phyloP scores from a whole-genome alignment of 129 eudicot genomes.

The Artemisia annua region DNA sequence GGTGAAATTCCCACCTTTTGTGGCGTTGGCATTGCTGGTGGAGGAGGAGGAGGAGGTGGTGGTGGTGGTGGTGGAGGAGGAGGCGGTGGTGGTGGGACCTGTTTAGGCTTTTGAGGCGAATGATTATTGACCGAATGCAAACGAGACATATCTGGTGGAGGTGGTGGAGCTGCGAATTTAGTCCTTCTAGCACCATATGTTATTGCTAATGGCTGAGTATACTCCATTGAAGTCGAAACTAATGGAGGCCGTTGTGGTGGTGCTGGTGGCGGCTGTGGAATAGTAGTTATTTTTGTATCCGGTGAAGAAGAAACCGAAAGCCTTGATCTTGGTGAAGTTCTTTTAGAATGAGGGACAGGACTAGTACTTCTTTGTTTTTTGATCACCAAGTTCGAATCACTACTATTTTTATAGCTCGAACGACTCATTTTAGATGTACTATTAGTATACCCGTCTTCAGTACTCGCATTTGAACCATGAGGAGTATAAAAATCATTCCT shows the following conservation, averaged over 20 bases:
- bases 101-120: constrained; percentile 36
- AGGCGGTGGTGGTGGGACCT: constrained; percentile 51
- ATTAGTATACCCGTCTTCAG: constrained; percentile 54
- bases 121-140: constrained; percentile 46
- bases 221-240: constrained; percentile 27
- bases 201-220: constrained; percentile 36
- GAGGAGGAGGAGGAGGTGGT: constrained; percentile 41
- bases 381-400: constrained; percentile 28
- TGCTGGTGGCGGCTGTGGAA: constrained; percentile 46
- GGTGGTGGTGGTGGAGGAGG: constrained; percentile 45
- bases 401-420: constrained; percentile 17
- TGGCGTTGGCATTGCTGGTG: constrained; percentile 26
- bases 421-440: constrained; percentile 35
- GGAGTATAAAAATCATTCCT: constrained; percentile 78
- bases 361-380: constrained; percentile 32
- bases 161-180: constrained; percentile 60
- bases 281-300: constrained; percentile 50
- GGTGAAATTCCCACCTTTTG: constrained; percentile 33
- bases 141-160: constrained; percentile 68
- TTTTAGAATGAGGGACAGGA: constrained; percentile 71
- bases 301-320: constrained; percentile 65
- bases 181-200: constrained; percentile 59
- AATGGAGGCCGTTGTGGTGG: constrained; percentile 53
- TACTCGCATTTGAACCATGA: constrained; percentile 76
- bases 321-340: constrained; percentile 83